Percentiles rank a stretch among this genome's conserved stretches.
Conservation (phyloP, 2,329 filamentous ascomycete species). For the Sclerotinia minor region DNA sequence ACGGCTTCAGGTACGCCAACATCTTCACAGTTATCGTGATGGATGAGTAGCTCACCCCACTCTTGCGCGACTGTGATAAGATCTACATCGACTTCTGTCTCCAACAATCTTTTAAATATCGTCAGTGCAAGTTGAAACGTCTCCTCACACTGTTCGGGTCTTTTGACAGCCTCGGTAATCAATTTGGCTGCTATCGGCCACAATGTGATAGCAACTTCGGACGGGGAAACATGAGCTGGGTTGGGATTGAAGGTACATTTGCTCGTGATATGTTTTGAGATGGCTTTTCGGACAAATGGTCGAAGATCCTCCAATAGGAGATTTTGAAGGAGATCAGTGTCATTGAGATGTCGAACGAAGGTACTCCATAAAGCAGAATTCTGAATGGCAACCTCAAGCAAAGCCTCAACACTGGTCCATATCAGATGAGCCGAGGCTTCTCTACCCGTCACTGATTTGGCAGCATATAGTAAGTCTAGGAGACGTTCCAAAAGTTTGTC, state of each 20-base stretch:
- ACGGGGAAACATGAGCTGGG: slow-evolving; percentile 39
- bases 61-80: slow-evolving; percentile 35
- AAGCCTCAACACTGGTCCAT: slow-evolving; percentile 48
- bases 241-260: slow-evolving; percentile 39
- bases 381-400: slow-evolving; percentile 51
- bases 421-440: slow-evolving; percentile 43
- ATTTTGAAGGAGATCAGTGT: slow-evolving; percentile 44
- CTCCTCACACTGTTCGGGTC: slow-evolving; percentile 39
- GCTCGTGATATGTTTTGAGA: slow-evolving; percentile 39
- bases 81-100: slow-evolving; percentile 35
- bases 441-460: slow-evolving; percentile 30
- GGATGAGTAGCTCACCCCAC: slow-evolving; percentile 44
- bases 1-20: slow-evolving; percentile 40
- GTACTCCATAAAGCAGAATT: slow-evolving; percentile 49
- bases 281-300: slow-evolving; percentile 38
- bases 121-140: slow-evolving; percentile 45
- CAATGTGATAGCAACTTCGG: slow-evolving; percentile 49
- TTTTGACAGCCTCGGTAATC: slow-evolving; percentile 33
- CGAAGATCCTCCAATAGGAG: slow-evolving; percentile 49
- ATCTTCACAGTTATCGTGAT: slow-evolving; percentile 47
- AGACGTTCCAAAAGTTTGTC: slow-evolving; percentile 41
- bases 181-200: slow-evolving; percentile 46
- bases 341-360: slow-evolving; percentile 44
- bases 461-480: slow-evolving; percentile 37
- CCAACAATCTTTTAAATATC: slow-evolving; percentile 47